These are phyloP conservation scores for Setaria italica DNA, from an alignment of 202 grass and related monocot genomes.

Conservation along the genomic window DNA sequence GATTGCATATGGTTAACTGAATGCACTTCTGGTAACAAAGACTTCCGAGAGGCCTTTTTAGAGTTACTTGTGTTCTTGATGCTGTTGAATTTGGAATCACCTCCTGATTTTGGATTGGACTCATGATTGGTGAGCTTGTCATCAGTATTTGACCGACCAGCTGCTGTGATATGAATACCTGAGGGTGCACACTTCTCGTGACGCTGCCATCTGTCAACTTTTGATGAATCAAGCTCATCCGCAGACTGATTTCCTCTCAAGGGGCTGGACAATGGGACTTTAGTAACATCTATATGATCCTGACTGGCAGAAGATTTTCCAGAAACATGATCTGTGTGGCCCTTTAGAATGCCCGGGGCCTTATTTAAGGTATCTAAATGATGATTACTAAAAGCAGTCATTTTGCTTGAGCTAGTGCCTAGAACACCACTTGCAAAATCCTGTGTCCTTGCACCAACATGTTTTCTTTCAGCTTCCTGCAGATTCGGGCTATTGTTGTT, in stretches of 20 bases:
- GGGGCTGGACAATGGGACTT: constrained; percentile 4
- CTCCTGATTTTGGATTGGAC: neutral
- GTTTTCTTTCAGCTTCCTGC: constrained; percentile 32
- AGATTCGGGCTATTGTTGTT: constrained; percentile 20
- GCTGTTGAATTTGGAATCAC: neutral
- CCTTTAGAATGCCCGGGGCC: neutral
- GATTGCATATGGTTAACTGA: constrained; percentile 4
- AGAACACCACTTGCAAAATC: neutral
- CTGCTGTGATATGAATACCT: constrained; percentile 14
- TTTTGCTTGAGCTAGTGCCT: constrained; percentile 31
- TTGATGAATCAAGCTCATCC: constrained; percentile 18
- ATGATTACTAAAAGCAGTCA: constrained; percentile 35
- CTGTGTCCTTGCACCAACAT: constrained; percentile 10
- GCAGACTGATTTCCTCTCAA: constrained; percentile 3
- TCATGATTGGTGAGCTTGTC: neutral
- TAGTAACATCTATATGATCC: neutral
- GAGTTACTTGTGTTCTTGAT: constrained; percentile 10
- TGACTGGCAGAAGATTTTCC: neutral
- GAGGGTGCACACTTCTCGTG: constrained; percentile 6
- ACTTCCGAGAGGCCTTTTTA: constrained; percentile 18
- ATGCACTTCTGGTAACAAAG: neutral
- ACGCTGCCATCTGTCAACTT: neutral
- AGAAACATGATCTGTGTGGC: neutral
- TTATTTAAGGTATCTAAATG: constrained; percentile 37
- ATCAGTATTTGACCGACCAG: constrained; percentile 1